Evolutionary conservation across 2,329 filamentous ascomycete genomes (phyloP).

Genomic region (Thermoascus crustaceus): DNA sequence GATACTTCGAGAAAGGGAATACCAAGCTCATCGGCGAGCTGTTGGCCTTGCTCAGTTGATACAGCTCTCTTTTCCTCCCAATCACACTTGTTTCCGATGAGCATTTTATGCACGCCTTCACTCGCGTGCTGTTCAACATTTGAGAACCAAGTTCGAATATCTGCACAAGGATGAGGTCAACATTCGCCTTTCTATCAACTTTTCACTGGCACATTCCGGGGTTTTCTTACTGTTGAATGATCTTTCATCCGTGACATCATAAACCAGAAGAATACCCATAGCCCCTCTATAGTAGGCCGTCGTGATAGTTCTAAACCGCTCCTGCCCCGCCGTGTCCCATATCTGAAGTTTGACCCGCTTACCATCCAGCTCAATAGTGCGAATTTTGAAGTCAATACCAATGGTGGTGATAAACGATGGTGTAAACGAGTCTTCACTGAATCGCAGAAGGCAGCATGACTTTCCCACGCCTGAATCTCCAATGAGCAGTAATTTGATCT

Average conservation of each 20-base stretch:
- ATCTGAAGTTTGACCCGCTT: conserved; percentile 99
- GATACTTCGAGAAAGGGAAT: conserved; percentile 98
- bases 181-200: conserved; percentile 9
- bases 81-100: conserved; percentile 99
- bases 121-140: conserved; percentile 98
- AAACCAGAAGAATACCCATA: conserved; percentile 96
- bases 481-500: conserved; percentile 97
- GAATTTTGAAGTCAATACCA: conserved; percentile 99
- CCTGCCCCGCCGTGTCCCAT: conserved; percentile 98
- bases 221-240: conserved; percentile 80
- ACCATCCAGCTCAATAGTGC: conserved; percentile 96
- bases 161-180: conserved; percentile 47
- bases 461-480: conserved; percentile 95
- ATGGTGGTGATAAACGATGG: conserved; percentile 98
- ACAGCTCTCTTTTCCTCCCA: conserved; percentile 99
- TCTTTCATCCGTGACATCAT: conserved; percentile 94
- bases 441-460: conserved; percentile 91
- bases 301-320: conserved; percentile 97
- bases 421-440: conserved; percentile 96
- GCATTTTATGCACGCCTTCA: conserved; percentile 98
- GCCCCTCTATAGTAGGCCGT: conserved; percentile 97
- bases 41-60: conserved; percentile 85
- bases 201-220: conserved; percentile 5
- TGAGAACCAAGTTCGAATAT: conserved; percentile 98
- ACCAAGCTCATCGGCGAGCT: conserved; percentile 86